Conservation (phyloP, 371 early-diverging fungal genomes). For the Racocetra persica region DNA sequence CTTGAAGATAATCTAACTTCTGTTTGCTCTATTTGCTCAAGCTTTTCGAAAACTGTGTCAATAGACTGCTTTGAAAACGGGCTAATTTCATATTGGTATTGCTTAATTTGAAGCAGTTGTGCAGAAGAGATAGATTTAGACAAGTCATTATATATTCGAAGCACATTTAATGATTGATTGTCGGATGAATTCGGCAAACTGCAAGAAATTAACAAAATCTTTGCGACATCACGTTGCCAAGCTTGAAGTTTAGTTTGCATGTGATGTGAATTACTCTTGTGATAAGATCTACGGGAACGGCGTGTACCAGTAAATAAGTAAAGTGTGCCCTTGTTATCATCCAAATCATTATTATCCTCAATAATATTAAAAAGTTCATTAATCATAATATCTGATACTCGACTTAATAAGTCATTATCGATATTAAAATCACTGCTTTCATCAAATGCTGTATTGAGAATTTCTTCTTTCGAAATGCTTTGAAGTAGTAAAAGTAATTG, state of each 20-base stretch:
- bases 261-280: neutral
- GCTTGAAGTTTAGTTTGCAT: neutral
- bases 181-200: constrained; percentile 18
- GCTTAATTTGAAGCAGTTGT: neutral
- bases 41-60: neutral
- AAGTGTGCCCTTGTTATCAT: neutral
- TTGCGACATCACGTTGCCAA: constrained; percentile 39
- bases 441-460: neutral
- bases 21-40: constrained; percentile 8
- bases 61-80: constrained; percentile 3
- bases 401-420: neutral
- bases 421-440: neutral
- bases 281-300: neutral
- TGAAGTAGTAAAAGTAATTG: constrained; percentile 31
- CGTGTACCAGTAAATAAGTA: neutral
- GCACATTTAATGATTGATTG: neutral
- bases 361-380: neutral
- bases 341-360: neutral
- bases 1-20: constrained; percentile 13
- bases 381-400: constrained; percentile 5
- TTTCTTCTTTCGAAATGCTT: neutral
- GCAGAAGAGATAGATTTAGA: constrained; percentile 20
- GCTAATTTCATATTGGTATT: neutral
- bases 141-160: constrained; percentile 36
- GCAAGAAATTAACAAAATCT: constrained; percentile 21